Evolutionary conservation across 208 protist species (phyloP).

Genomic region (Leishmania mexicana): DNA sequence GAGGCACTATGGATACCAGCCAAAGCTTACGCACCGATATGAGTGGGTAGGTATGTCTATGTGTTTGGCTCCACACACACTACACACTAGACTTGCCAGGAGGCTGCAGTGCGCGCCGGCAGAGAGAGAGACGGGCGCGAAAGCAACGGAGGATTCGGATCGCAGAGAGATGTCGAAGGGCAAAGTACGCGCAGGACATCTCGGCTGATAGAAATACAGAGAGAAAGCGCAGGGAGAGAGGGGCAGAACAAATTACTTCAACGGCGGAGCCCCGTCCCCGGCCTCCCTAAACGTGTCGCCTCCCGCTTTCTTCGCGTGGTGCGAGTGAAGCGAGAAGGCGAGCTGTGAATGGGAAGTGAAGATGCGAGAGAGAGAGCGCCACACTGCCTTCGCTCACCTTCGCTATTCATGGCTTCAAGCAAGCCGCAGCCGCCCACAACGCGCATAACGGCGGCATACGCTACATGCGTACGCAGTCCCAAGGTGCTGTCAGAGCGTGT

Average conservation of each 20-base stretch:
- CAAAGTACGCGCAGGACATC: not conserved
- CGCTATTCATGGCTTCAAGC: not conserved
- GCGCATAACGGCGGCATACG: not conserved
- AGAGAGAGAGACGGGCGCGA: not conserved
- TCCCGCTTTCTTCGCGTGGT: not conserved
- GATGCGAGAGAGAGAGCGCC: not conserved
- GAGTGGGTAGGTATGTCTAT: not conserved
- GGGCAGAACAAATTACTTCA: not conserved
- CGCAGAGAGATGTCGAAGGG: not conserved
- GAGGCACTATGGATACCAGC: not conserved
- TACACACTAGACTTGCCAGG: not conserved
- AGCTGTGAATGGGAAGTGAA: not conserved
- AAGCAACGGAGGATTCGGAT: not conserved
- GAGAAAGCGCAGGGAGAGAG: not conserved
- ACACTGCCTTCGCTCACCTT: not conserved
- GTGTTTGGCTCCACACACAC: not conserved
- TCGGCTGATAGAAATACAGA: not conserved
- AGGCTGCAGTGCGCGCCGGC: not conserved
- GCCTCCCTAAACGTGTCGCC: not conserved
- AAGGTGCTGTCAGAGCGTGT: not conserved
- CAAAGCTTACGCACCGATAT: not conserved
- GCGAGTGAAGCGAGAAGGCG: not conserved
- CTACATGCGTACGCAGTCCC: not conserved
- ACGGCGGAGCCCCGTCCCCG: not conserved
- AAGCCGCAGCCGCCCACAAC: not conserved